Conservation (phyloP, 495 filamentous ascomycete species). For the Chaetomium tenue region DNA sequence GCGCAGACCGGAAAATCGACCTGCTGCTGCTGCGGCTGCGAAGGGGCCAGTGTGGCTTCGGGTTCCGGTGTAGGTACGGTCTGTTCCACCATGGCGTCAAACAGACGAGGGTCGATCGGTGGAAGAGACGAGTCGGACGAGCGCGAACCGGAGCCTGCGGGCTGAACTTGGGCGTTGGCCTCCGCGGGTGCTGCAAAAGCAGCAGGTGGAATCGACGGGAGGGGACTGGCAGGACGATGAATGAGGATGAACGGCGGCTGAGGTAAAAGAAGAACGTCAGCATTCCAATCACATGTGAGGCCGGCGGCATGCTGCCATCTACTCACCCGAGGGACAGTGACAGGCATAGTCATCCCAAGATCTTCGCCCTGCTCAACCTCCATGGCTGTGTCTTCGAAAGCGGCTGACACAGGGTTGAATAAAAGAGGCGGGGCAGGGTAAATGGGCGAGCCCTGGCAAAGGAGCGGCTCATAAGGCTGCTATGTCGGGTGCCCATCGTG, state of each 20-base stretch:
- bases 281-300: no score
- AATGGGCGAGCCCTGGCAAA: no score
- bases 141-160: slow-evolving; percentile 1
- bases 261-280: background rate
- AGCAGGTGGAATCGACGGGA: background rate
- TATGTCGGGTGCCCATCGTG: background rate
- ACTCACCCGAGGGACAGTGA: background rate
- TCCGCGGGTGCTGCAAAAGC: background rate
- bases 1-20: no score
- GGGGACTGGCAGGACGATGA: background rate
- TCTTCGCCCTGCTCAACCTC: background rate
- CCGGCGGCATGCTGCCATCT: no score
- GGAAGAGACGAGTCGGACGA: background rate
- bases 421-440: background rate
- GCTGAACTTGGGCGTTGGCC: slow-evolving; percentile 1
- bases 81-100: no score
- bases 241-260: background rate
- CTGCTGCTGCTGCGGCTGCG: no score
- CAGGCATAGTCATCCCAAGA: background rate
- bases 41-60: no score
- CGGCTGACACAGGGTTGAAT: background rate
- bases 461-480: slow-evolving; percentile 9
- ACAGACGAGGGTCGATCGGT: background rate
- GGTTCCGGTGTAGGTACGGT: no score
- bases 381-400: background rate